Conservation (phyloP, 1,139 yeast species). For the Kluyveromyces sp. region DNA sequence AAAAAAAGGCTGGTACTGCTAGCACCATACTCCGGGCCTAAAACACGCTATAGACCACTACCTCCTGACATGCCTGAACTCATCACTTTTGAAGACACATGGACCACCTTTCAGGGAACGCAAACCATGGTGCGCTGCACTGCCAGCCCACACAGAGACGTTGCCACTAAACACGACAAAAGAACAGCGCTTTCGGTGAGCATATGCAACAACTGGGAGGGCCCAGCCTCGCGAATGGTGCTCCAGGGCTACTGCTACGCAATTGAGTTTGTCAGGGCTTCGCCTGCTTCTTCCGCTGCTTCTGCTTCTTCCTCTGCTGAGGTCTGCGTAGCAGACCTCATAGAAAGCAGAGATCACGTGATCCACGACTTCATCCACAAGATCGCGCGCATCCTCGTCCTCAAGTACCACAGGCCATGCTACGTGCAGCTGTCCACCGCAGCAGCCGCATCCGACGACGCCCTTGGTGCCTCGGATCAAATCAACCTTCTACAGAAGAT, state of each 20-base stretch:
- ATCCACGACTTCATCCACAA: conserved; percentile 24
- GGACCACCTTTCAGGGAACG: conserved; percentile 1
- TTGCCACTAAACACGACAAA: not conserved
- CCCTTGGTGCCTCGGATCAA: conserved; percentile 14
- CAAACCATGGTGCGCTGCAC: not conserved
- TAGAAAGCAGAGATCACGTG: conserved; percentile 22
- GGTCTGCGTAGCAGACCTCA: conserved; percentile 11
- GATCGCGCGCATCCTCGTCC: conserved; percentile 20
- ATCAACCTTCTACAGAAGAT: conserved; percentile 16
- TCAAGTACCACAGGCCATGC: conserved; percentile 22
- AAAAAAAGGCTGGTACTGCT: no score
- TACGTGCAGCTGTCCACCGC: conserved; percentile 23
- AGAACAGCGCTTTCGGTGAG: not conserved
- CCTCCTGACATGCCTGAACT: no score
- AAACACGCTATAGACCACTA: no score
- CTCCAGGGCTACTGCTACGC: conserved; percentile 22
- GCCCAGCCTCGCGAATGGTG: not conserved
- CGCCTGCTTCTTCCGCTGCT: no score
- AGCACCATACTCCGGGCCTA: no score
- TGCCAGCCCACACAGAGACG: not conserved
- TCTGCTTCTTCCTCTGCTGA: conserved; percentile 1
- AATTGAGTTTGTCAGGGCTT: conserved; percentile 12
- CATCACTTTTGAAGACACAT: not conserved
- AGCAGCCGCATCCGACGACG: conserved; percentile 6
- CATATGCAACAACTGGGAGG: not conserved